Percentiles rank a stretch among this genome's conserved stretches.
Evolutionary conservation across 306 rosid genomes (phyloP).

Genomic region (Vicia villosa): DNA sequence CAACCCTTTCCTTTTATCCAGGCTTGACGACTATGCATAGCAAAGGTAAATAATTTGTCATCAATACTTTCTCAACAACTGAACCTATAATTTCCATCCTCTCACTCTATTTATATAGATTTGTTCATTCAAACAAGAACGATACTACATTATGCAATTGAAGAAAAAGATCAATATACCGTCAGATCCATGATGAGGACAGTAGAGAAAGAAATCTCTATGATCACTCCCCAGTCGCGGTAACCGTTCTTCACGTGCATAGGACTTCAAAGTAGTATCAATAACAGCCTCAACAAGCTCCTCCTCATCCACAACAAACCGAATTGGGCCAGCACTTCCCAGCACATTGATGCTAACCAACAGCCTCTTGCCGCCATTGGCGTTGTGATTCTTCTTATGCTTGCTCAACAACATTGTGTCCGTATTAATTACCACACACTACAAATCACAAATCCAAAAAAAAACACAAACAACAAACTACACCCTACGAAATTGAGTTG

Average conservation of each 20-base stretch:
- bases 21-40: too few relatives aligned
- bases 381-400: constrained; percentile 72
- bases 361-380: constrained; percentile 56
- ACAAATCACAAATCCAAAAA: not conserved
- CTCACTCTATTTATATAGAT: not conserved
- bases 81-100: not conserved
- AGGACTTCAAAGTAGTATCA: constrained; percentile 75
- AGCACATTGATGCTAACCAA: constrained; percentile 80
- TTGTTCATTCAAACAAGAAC: not conserved
- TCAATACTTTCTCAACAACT: not conserved
- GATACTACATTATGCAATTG: not conserved
- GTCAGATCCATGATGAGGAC: constrained; percentile 68
- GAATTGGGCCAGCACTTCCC: constrained; percentile 94
- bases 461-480: not conserved
- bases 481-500: not conserved
- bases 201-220: constrained; percentile 66
- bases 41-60: not conserved
- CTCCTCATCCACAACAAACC: constrained; percentile 74
- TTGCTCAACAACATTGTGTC: constrained; percentile 66
- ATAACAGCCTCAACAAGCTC: constrained; percentile 72
- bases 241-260: constrained; percentile 92
- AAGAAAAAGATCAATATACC: constrained; percentile 49
- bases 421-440: not conserved
- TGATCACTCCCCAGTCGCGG: constrained; percentile 70
- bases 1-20: too few relatives aligned